These are phyloP conservation scores for Mollisia scopiformis DNA, from an alignment of 2,329 filamentous ascomycete species.

Conservation along the genomic window DNA sequence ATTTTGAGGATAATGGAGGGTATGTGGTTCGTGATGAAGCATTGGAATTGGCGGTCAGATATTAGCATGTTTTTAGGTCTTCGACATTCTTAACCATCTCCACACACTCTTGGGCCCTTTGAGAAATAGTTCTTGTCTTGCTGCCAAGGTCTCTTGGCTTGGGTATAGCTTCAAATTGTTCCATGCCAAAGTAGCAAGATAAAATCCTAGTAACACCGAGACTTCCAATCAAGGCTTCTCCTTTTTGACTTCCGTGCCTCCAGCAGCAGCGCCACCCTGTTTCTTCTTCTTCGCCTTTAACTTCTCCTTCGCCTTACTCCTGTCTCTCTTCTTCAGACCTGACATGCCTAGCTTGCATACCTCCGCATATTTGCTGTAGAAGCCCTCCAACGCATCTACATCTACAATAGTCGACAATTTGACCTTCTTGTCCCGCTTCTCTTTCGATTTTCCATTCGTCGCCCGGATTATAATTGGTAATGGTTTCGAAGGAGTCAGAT, in stretches of 20 bases:
- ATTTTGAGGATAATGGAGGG: background rate
- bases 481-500: conserved; percentile 60
- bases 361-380: conserved; percentile 86
- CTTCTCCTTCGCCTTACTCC: conserved; percentile 81
- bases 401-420: conserved; percentile 86
- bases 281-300: conserved; percentile 68
- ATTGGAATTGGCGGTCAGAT: background rate
- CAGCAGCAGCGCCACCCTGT: conserved; percentile 30
- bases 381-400: conserved; percentile 73
- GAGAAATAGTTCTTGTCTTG: background rate
- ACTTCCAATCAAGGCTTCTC: conserved; percentile 12
- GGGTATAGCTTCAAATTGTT: background rate
- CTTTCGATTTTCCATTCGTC: conserved; percentile 72
- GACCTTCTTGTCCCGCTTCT: conserved; percentile 54
- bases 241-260: conserved; percentile 28
- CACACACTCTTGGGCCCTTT: background rate
- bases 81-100: background rate
- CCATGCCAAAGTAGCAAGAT: background rate
- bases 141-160: background rate
- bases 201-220: background rate
- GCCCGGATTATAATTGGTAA: conserved; percentile 81
- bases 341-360: conserved; percentile 89
- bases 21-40: background rate
- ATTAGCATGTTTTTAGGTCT: background rate
- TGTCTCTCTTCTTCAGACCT: conserved; percentile 88